Conservation (phyloP, 2,329 filamentous ascomycete species). For the Dryadomyces sulphureus region DNA sequence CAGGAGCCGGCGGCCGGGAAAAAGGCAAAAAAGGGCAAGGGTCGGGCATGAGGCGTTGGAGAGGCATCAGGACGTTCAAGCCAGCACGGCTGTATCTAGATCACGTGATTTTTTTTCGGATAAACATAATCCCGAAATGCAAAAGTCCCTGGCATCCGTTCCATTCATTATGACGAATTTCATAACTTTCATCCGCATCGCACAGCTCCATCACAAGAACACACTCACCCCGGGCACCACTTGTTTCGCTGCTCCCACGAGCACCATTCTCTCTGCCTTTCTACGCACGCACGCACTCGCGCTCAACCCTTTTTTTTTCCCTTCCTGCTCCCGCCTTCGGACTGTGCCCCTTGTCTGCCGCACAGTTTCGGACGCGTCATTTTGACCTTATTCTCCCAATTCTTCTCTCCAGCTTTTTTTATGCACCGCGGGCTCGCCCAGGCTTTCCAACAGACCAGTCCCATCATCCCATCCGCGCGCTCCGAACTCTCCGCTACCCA, state of each 20-base stretch:
- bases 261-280: not conserved
- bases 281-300: not conserved
- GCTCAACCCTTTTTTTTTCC: not conserved
- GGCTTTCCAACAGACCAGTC: slow-evolving; percentile 27
- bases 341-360: slow-evolving; percentile 35
- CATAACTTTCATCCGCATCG: too few species aligned
- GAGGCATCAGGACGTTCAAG: not conserved
- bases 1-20: slow-evolving; percentile 7
- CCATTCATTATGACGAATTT: not conserved
- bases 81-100: not conserved
- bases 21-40: slow-evolving; percentile 16
- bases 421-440: slow-evolving; percentile 46
- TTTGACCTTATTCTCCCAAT: slow-evolving; percentile 6
- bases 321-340: slow-evolving; percentile 10
- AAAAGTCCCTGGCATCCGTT: not conserved
- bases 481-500: slow-evolving; percentile 25
- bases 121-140: not conserved
- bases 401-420: slow-evolving; percentile 27
- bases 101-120: not conserved
- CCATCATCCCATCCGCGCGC: slow-evolving; percentile 19
- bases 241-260: not conserved
- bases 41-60: slow-evolving; percentile 8
- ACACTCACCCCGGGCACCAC: not conserved
- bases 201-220: too few species aligned
- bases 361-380: slow-evolving; percentile 29